Base-by-base conservation (phyloP, 1,284 basidiomycete species). In the Irpex lacteus region DNA sequence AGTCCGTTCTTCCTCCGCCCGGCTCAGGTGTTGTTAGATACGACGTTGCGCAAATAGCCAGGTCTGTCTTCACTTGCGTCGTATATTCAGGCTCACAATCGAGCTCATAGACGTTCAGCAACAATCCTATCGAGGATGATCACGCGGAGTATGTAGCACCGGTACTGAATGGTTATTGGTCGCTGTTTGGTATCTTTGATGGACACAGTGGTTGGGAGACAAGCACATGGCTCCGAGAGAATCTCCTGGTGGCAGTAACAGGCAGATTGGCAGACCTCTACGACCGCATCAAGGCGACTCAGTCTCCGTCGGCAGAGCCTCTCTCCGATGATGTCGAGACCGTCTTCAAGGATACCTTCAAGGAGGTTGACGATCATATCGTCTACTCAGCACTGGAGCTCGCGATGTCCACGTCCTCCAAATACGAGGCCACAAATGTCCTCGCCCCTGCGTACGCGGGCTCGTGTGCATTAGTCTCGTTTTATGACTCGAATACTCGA, bases 401-500 rank as follows among this genome's bases (percentile, higher is more conserved):
- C 5, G 71, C 69, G 13, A 66, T 76, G 19, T 53, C 68, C 2
- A 53, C 69, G 0, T 21, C 59, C 5, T 72, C 72, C 5, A 65
- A 63, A 7, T 38, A 66, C 44, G 63, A 64, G 3, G 71, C 66
- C 5, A 54, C 64, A 2, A 65, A 67, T 15, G 52, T 74, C 5
- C 72, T 77, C 2, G 71, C 69, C 5, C 73, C 70, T 0, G 75
- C 74, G 1, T 70, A 68, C 37, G 69, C 76, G n/a, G 77, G 77
- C 8, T 76, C 77, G 0, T 78, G 76, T 62, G 81, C 80, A 0
- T 69, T 84, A 4, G 70, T 84, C 15, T 75, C 78, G 0, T 75
- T 85, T 63, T 86, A 82, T 67, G 82, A 86, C 65, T 75, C 72
- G 5, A 72, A 78, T 56, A 76, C 77, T 9, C 72, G 77, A 2